Evolutionary conservation across 1,139 yeast genomes (phyloP).

Genomic region (Geotrichum reessii): DNA sequence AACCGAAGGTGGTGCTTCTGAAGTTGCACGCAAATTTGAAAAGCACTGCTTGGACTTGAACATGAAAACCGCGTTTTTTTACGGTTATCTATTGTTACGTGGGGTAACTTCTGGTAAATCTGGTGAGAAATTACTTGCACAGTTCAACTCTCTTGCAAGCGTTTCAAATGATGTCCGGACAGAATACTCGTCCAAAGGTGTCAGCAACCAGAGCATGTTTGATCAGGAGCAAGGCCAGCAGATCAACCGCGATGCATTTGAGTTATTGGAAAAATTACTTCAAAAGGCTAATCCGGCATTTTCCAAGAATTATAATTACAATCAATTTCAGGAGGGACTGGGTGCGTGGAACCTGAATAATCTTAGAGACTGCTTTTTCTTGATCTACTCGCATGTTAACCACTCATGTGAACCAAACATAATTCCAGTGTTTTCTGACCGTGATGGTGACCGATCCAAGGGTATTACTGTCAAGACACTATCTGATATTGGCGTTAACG

Average conservation of each 20-base stretch:
- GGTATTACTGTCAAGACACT: conserved; percentile 45
- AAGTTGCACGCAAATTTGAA: background rate
- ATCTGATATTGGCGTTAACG: conserved; percentile 54
- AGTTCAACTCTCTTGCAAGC: background rate
- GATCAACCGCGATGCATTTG: background rate
- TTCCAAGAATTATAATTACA: background rate
- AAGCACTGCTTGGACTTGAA: background rate
- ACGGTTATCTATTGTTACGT: background rate
- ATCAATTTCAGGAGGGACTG: background rate
- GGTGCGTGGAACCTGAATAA: background rate
- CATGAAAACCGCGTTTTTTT: background rate
- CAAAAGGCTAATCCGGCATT: background rate
- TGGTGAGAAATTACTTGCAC: background rate
- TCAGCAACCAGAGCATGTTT: background rate
- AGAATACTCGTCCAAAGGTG: background rate
- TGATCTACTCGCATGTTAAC: conserved; percentile 46
- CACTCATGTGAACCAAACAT: conserved; percentile 74
- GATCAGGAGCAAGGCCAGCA: background rate
- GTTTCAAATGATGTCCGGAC: background rate
- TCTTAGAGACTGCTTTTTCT: background rate
- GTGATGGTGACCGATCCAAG: background rate
- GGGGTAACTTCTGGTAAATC: background rate
- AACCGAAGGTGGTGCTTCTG: background rate
- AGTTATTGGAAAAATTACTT: background rate
- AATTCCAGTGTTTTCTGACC: conserved; percentile 41